Evolutionary conservation across 108 stramenopile genomes (phyloP).

Genomic region (Nitzschia sp.): DNA sequence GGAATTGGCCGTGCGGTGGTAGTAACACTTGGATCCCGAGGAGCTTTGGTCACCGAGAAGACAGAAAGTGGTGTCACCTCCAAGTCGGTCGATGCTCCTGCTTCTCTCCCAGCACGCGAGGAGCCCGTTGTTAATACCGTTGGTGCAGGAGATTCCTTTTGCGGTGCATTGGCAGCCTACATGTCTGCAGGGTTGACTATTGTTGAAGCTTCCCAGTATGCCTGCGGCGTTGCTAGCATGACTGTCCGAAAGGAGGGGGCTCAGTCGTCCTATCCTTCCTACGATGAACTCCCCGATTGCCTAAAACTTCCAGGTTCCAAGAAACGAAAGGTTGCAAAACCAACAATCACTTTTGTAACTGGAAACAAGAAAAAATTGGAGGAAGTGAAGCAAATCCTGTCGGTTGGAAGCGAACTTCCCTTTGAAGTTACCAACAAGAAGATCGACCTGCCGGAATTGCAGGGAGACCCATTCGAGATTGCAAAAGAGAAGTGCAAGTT

Average conservation of each 20-base stretch:
- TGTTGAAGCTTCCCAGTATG: constrained; percentile 53
- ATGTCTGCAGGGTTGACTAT: constrained; percentile 60
- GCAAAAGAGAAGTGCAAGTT: constrained; percentile 91
- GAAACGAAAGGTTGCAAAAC: constrained; percentile 19
- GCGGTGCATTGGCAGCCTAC: constrained; percentile 73
- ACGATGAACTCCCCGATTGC: constrained; percentile 64
- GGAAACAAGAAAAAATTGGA: constrained; percentile 98
- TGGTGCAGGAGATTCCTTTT: constrained; percentile 88
- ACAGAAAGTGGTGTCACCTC: constrained; percentile 22
- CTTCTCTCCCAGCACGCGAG: constrained; percentile 53
- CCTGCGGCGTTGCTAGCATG: constrained; percentile 85
- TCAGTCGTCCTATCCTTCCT: constrained; percentile 66
- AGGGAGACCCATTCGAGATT: constrained; percentile 95
- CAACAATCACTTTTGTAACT: constrained; percentile 92
- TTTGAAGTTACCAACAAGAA: constrained; percentile 77
- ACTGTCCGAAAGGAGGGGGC: constrained; percentile 79
- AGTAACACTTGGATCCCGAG: constrained; percentile 78
- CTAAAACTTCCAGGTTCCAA: constrained; percentile 32
- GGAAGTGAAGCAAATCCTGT: constrained; percentile 84
- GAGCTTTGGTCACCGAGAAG: constrained; percentile 76
- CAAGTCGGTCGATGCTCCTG: constrained; percentile 51
- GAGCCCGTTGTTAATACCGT: constrained; percentile 78
- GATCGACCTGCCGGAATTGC: constrained; percentile 92
- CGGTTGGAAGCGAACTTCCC: constrained; percentile 45
- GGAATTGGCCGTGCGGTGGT: constrained; percentile 71